Conservation (phyloP, 2,329 filamentous ascomycete species). For the Claviceps arundinis region DNA sequence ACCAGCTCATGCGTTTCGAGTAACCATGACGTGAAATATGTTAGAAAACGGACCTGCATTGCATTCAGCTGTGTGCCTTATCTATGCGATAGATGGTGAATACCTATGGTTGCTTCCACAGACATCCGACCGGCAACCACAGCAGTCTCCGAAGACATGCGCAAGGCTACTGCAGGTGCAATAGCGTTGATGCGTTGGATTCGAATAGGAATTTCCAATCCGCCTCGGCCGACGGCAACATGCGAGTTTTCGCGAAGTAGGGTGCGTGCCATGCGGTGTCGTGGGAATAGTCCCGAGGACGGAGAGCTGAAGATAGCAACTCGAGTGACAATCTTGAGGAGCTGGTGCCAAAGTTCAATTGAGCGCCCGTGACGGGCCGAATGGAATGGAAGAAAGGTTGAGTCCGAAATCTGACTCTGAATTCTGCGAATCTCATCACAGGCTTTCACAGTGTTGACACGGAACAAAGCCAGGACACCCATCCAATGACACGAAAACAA, state of each 20-base stretch:
- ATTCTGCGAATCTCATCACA: no score
- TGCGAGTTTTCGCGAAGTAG: neutral
- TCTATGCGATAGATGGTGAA: neutral
- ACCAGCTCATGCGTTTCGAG: neutral
- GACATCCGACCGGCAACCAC: neutral
- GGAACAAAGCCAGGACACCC: no score
- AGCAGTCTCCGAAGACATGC: neutral
- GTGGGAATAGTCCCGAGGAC: neutral
- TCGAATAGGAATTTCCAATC: neutral
- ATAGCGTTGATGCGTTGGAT: neutral
- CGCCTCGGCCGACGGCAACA: neutral
- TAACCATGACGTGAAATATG: neutral
- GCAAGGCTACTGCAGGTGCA: neutral
- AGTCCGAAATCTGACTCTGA: no score
- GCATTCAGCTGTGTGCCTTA: neutral
- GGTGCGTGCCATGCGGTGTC: neutral
- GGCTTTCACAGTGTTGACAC: no score
- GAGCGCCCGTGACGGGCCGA: no score
- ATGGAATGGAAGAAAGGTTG: no score
- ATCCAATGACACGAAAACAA: no score
- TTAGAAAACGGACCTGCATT: neutral
- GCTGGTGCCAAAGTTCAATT: neutral
- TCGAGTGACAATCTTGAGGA: neutral
- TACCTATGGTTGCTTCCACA: neutral
- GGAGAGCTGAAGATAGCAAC: neutral